Evolutionary conservation across 768 basidiomycete species (phyloP), one percentile per base, ranked within the genome.

Genomic region (Gyrodon lividus): DNA sequence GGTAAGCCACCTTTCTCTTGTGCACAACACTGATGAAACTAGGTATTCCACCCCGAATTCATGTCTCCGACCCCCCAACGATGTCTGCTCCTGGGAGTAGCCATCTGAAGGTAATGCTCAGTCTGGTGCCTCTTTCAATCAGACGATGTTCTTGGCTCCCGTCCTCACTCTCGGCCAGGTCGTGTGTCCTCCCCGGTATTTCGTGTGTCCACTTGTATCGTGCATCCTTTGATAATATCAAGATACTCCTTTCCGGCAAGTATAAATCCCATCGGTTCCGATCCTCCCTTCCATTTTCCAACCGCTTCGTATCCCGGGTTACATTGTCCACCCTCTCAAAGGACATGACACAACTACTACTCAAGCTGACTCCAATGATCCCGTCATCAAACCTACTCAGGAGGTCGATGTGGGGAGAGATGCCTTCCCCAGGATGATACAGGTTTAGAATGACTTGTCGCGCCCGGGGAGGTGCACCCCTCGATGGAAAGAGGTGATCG

Each of bases 381-480:
- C 91, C 93, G 63, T 96, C 91, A 6, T 81, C 92, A 62, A 88
- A 98, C 13, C 95, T 82, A 23, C 76, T 72, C 3, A 91, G 78
- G 20, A 98, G 75, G 63, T 98, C 95, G 38, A 98, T 79, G 59
- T 98, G 95, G 0, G 91, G 80, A 0, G 84, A 74, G 57, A 98
- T 98, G 10, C 95, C 95, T 65, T 93, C 83, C 6, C 95, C 95
- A 0, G 93, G 91, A 19, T 73, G 72, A 66, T 98, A 98, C 2
- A 94, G 74, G 65, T 98, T 98, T 46, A 98, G 59, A 50, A 98
- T 98, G 1, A 84, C 89, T 64, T 98, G 94, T 23, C 92, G 78
- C 0, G 89, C 86, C 22, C 68, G 54, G 46, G 70, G 66, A 26
- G 76, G 70, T 39, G 62, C 57, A 5, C 54, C 52, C 16, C 58